Percentiles rank a stretch among this genome's conserved stretches.
phyloP scores from a whole-genome alignment of 345 rosid genomes.

The Eucalyptus regnans region DNA sequence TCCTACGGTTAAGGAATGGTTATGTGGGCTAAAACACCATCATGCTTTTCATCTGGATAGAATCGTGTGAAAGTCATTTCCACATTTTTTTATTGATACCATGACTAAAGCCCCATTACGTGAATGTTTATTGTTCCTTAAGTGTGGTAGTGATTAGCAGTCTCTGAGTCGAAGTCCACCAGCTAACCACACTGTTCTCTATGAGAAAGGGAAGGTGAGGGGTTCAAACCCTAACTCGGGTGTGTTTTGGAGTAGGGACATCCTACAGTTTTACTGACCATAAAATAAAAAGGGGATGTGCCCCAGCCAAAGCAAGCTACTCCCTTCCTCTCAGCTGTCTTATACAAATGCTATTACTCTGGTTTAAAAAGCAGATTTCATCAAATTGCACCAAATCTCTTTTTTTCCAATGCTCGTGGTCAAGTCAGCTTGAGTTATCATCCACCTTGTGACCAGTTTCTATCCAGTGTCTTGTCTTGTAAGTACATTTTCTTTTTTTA shows the following conservation, averaged over 20 bases:
- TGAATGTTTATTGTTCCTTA: not conserved
- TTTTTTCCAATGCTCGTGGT: not conserved
- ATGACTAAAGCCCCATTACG: not conserved
- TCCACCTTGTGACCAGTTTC: not conserved
- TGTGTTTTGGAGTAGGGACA: not conserved
- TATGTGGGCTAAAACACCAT: not conserved
- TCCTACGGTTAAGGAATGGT: not conserved
- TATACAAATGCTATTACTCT: not conserved
- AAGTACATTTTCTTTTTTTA: not conserved
- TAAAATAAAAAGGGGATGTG: accelerated
- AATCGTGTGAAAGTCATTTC: not conserved
- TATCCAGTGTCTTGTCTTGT: not conserved
- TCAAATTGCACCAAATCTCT: not conserved
- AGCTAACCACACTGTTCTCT: not conserved
- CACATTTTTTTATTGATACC: not conserved
- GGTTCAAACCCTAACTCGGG: not conserved
- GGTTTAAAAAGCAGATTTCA: not conserved
- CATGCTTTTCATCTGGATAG: not conserved
- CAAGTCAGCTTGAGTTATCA: not conserved
- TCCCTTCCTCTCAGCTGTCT: not conserved
- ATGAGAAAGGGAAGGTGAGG: not conserved
- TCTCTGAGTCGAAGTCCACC: not conserved
- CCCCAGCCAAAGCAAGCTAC: not conserved
- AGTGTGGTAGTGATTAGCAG: not conserved
- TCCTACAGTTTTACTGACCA: not conserved